phyloP scores from a whole-genome alignment of 805 yeast genomes.

The Cyberlindnera petersonii region DNA sequence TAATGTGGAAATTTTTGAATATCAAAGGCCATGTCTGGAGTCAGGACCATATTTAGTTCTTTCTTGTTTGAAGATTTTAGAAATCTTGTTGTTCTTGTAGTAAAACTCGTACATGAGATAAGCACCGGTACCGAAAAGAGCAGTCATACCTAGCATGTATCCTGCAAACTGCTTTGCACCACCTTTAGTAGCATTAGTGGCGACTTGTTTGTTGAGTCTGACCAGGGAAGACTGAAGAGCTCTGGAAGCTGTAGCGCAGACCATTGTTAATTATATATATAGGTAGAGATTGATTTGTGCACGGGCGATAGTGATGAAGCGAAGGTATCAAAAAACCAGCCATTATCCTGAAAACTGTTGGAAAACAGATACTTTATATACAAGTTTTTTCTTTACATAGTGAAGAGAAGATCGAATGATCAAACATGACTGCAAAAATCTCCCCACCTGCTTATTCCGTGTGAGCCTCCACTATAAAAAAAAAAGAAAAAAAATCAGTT shows the following conservation, averaged over 20 bases:
- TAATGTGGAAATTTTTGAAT: not conserved
- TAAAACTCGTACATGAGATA: conserved; percentile 22
- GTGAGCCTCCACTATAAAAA: too few relatives aligned
- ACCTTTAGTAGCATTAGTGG: conserved; percentile 13
- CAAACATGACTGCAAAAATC: too few relatives aligned
- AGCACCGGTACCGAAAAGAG: conserved; percentile 18
- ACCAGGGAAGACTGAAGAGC: conserved; percentile 22
- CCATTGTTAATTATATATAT: too few relatives aligned
- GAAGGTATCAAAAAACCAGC: too few relatives aligned
- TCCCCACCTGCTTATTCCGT: conserved; percentile 1
- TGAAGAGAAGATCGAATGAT: not conserved
- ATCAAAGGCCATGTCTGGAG: conserved; percentile 15
- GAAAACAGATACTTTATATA: too few relatives aligned
- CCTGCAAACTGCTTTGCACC: conserved; percentile 11
- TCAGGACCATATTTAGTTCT: conserved; percentile 14
- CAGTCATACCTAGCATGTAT: conserved; percentile 22
- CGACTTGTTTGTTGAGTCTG: conserved; percentile 21
- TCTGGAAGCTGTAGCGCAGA: conserved; percentile 23
- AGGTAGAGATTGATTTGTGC: too few relatives aligned
- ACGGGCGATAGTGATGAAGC: too few relatives aligned
- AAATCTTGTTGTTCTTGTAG: conserved; percentile 26
- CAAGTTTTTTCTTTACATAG: too few relatives aligned
- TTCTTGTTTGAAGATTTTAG: conserved; percentile 22
- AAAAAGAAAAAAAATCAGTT: conserved; percentile 6
- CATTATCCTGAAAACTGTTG: too few relatives aligned